Evolutionary conservation across 2,329 filamentous ascomycete species (phyloP), one percentile per base, ranked within the genome.

Genomic region (Phialocephala sp.): DNA sequence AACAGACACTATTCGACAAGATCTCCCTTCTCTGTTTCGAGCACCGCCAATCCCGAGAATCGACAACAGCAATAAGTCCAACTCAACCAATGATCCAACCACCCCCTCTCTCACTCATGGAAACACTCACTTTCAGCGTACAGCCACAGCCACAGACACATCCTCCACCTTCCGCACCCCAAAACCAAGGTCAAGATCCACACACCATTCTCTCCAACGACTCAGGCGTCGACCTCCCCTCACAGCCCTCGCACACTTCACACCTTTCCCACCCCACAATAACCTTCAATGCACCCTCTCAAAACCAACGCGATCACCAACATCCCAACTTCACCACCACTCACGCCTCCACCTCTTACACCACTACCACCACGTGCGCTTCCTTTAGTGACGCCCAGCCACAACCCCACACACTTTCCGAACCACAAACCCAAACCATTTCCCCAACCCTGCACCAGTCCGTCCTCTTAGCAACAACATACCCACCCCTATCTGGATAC

Each of bases 1-100:
- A 22, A 50, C 20, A 50, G 45, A 54, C 50, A 18, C 50, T 54
- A 11, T 54, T 54, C 50, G 50, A 54, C 14, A 54, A 54, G 18
- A 54, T 54, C 22, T 54, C 50, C 24, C 24, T 54, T 6, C 50
- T 54, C 18, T 35, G 50, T 27, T 14, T 35, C 24, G 50, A 54
- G 15, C 50, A 54, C 27, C 50, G 14, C 11, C 22, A n/a, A 54
- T 32, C 24, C 14, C 22, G 50, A 27, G 50, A 27, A 32, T 54
- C 24, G 18, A 12, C 22, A 8, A 12, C 24, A 35, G 24, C 22
- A 8, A 32, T 11, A 14, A 52, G 20, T 12, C 24, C 50, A 27
- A 32, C 45, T 6, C n/a, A 50, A 50, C 20, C 50, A 18, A 27
- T 54, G 24, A 27, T 12, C 24, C 14, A 14, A 32, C 24, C 50